Base-by-base conservation (phyloP, 306 rosid genomes). In the Corylus americana region DNA sequence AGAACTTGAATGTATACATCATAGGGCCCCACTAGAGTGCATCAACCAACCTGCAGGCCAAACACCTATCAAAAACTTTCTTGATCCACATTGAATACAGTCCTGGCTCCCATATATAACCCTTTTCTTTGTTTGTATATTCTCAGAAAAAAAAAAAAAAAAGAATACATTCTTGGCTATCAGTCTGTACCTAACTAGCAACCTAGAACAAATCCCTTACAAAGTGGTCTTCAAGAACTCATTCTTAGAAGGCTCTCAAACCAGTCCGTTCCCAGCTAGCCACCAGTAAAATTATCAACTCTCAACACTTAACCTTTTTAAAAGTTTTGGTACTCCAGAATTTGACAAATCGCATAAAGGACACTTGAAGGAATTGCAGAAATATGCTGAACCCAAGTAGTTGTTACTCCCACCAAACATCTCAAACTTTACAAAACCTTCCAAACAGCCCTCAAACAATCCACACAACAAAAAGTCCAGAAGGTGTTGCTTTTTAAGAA, bases 381-480 rank as follows among this genome's bases (percentile, higher is more conserved):
- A n/a, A 58, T 22, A 22, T 58, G 31, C 64, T 5, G 2, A 58
- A 58, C 53, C 64, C 35, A 58, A 20, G 64, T 3, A 58, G 13
- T 22, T 58, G 14, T 67, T 31, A 67, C 50, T 8, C 25, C 49
- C 48, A 67, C 39, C 50, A 11, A 67, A 18, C 71, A 67, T 42
- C 69, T 62, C 42, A 62, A 62, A 62, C 39, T 62, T 29, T 39
- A 14, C 53, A 58, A 67, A 67, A 37, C 22, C 71, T 39, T 67
- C 71, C 50, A 37, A 67, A 37, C 49, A 8, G 50, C 25, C 49
- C 71, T 66, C 49, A 16, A 17, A 39, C 25, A 39, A 3, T 39
- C 14, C 29, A 67, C 49, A 67, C 71, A 67, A 37, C 50, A 67
- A 67, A 66, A 66, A 58, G 64, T 58, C 27, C 31, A 20, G 27